Evolutionary conservation across 139 green algal species (phyloP).

Genomic region (Ulvella scutata): DNA sequence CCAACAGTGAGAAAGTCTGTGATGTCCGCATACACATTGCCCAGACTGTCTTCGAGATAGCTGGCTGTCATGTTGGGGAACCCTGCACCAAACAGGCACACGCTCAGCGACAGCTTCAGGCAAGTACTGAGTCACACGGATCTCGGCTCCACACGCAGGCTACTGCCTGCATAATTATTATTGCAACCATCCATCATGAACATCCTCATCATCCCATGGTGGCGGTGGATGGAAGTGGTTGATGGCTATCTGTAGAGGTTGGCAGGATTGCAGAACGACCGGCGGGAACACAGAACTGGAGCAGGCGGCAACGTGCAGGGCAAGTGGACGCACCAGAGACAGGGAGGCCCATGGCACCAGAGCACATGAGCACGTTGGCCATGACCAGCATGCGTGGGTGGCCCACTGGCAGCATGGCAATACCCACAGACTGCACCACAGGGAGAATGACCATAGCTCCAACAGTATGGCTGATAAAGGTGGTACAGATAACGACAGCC

Average conservation of each 20-base stretch:
- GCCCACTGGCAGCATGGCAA: conserved; percentile 18
- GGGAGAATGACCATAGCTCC: conserved; percentile 66
- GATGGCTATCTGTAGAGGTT: too few species aligned
- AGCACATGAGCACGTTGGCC: conserved; percentile 54
- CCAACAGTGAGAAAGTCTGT: conserved; percentile 47
- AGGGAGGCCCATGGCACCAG: conserved; percentile 55
- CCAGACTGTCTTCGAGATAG: conserved; percentile 35
- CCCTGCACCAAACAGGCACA: conserved; percentile 6
- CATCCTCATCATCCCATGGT: too few species aligned
- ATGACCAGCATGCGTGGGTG: conserved; percentile 56
- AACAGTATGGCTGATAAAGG: conserved; percentile 30
- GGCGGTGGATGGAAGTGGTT: too few species aligned
- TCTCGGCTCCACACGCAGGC: too few species aligned
- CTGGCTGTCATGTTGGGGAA: conserved; percentile 68
- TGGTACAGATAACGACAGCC: conserved; percentile 16
- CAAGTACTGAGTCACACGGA: too few species aligned
- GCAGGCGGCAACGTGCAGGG: too few species aligned
- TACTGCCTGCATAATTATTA: too few species aligned
- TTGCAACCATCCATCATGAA: too few species aligned
- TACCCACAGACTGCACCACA: conserved; percentile 46
- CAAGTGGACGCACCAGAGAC: conserved; percentile 25
- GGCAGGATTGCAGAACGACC: too few species aligned
- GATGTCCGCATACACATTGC: conserved; percentile 29
- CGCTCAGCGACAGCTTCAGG: too few species aligned
- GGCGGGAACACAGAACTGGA: too few species aligned